phyloP scores from a whole-genome alignment of 2,329 filamentous ascomycete species.

The Daldinia sp. region DNA sequence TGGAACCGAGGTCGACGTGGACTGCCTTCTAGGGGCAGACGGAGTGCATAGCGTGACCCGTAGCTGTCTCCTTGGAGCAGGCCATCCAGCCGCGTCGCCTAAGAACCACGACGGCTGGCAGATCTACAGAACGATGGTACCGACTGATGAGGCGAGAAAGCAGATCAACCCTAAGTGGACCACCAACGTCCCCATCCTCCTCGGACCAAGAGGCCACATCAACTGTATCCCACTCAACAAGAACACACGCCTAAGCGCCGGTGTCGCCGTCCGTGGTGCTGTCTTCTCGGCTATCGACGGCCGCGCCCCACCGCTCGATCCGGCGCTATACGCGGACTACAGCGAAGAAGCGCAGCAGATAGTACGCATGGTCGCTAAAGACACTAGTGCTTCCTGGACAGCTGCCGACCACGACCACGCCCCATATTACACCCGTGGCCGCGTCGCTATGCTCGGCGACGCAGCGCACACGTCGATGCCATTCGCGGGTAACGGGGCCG shows the following conservation, averaged over 20 bases:
- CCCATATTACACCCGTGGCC: conserved; percentile 41
- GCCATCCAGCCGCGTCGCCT: conserved; percentile 44
- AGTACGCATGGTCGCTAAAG: conserved; percentile 43
- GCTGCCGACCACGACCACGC: conserved; percentile 48
- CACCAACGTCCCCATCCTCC: conserved; percentile 45
- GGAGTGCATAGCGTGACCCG: conserved; percentile 48
- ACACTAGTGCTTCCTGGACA: conserved; percentile 46
- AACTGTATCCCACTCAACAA: conserved; percentile 48
- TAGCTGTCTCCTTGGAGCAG: conserved; percentile 43
- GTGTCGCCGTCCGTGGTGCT: conserved; percentile 46
- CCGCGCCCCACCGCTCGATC: conserved; percentile 37
- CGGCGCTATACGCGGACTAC: conserved; percentile 44
- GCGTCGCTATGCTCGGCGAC: conserved; percentile 47
- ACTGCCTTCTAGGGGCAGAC: conserved; percentile 49
- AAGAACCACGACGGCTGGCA: conserved; percentile 48
- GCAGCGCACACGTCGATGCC: conserved; percentile 49
- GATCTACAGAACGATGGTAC: conserved; percentile 44
- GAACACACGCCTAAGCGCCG: conserved; percentile 47
- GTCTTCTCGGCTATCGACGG: conserved; percentile 11
- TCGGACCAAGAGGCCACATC: conserved; percentile 46
- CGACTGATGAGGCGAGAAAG: conserved; percentile 40
- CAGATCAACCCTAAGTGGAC: conserved; percentile 45
- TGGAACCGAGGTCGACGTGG: conserved; percentile 38
- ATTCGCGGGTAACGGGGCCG: conserved; percentile 49
- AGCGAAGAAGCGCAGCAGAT: conserved; percentile 46